Evolutionary conservation across 768 basidiomycete genomes (phyloP).

Genomic region (Mycena venus): DNA sequence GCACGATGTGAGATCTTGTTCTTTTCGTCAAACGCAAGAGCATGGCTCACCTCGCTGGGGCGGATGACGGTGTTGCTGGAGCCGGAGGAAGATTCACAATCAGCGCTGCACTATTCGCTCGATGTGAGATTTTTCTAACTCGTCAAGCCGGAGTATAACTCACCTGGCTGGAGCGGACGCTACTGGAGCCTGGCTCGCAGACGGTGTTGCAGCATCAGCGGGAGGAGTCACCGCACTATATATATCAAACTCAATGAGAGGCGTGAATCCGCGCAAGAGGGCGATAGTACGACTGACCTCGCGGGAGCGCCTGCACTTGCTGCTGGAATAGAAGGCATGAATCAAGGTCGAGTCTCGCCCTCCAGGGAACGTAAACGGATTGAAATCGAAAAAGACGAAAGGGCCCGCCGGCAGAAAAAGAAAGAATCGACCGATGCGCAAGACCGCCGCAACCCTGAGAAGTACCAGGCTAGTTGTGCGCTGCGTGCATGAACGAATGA

Average conservation of each 20-base stretch:
- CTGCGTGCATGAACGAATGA: constrained; percentile 5
- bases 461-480: constrained; percentile 8
- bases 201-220: constrained; percentile 3
- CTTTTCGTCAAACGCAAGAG: neutral
- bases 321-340: constrained; percentile 18
- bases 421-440: constrained; percentile 1
- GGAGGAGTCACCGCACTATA: constrained; percentile 13
- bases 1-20: too few relatives aligned
- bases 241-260: constrained; percentile 2
- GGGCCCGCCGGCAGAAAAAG: constrained; percentile 4
- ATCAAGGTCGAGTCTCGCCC: constrained; percentile 13
- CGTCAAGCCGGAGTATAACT: constrained; percentile 9
- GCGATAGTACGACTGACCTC: constrained; percentile 1
- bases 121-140: constrained; percentile 7
- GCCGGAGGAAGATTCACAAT: neutral
- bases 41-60: neutral
- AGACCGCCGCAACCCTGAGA: neutral
- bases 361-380: constrained; percentile 16
- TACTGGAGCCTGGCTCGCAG: constrained; percentile 8
- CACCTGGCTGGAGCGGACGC: constrained; percentile 8
- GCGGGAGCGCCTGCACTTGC: constrained; percentile 14
- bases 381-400: constrained; percentile 4
- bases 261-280: neutral
- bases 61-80: neutral
- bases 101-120: neutral